Conservation (phyloP, 2,329 filamentous ascomycete genomes). For the Truncatella angustata region DNA sequence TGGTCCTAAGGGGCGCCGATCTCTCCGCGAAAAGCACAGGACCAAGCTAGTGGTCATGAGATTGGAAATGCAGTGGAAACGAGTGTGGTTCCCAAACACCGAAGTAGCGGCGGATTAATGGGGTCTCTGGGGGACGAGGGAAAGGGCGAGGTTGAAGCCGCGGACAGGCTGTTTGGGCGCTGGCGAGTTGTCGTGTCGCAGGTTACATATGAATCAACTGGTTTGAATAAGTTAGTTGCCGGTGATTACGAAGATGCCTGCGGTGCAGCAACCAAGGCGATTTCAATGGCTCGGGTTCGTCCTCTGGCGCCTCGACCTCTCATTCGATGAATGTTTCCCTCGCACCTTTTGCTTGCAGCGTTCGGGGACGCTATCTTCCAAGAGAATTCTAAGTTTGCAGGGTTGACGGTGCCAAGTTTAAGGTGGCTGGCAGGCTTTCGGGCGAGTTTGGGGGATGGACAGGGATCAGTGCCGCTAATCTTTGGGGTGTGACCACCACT, state of each 20-base stretch:
- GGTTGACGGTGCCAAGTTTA: neutral
- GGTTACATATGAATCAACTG: no score
- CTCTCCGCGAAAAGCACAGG: constrained; percentile 5
- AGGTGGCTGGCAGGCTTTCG: neutral
- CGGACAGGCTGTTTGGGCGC: no score
- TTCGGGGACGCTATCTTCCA: neutral
- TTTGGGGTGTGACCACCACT: neutral
- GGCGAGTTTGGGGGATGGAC: neutral
- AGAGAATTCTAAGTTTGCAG: neutral
- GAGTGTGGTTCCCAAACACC: constrained; percentile 8
- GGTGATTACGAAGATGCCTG: neutral
- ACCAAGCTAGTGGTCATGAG: constrained; percentile 4
- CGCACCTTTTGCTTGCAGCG: neutral
- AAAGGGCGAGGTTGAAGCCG: neutral
- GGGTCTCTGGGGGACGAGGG: neutral
- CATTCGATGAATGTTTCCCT: constrained; percentile 7
- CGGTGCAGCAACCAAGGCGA: neutral
- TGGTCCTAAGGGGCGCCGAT: constrained; percentile 4
- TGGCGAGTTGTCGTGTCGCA: no score
- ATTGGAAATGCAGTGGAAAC: constrained; percentile 7
- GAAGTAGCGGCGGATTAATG: constrained; percentile 4
- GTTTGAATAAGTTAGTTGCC: no score
- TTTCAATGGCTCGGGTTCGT: neutral
- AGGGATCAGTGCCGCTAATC: neutral
- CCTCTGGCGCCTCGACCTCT: neutral